Evolutionary conservation across 306 rosid species (phyloP), one percentile per base, ranked within the genome.

Genomic region (Oxytropis ochrocephala): DNA sequence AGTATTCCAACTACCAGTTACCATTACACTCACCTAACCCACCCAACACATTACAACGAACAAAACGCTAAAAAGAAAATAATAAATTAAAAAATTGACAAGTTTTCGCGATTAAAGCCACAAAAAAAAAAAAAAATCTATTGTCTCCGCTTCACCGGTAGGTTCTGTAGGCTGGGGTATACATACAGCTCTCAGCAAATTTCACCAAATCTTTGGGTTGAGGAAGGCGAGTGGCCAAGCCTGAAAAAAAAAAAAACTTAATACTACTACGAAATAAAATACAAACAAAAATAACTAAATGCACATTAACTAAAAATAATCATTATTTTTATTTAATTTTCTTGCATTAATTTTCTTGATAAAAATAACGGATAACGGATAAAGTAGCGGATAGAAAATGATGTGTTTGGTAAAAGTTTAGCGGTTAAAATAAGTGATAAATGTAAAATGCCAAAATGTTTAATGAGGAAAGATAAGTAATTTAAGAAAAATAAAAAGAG

Each of bases 171-270:
- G 85, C 44, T 11, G 99, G 97, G 69, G 88, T 85, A 81, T 95
- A 95, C 99, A 95, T 95, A 73, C 96, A 95, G 85, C 97, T 87
- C 89, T 91, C 96, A 0, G 96, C 99, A 78, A 83, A 83, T 83
- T 80, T 74, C 73, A 76, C 91, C 88, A 95, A 85, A 84, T 95
- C 95, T 66, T 79, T 87, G 0, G 99, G 99, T 66, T 84, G 88
- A 12, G 99, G 96, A 46, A 89, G 95, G 61, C 95, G 95, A 50
- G 96, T 89, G 46, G 99, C 99, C 96, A 95, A 79, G 52, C 99
- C 99, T 94, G 67, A 77, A 6, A 49, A 75, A 48, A 55, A 59
- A 0, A 2, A 3, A 75, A 50, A 74, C 57, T 55, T 64, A 55
- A n/a, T 27, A 30, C 35, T 2, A 21, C 27, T 21, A 1, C 27